Base-by-base conservation (phyloP, 352 stramenopile genomes). In the Globisporangium uncinulatum region DNA sequence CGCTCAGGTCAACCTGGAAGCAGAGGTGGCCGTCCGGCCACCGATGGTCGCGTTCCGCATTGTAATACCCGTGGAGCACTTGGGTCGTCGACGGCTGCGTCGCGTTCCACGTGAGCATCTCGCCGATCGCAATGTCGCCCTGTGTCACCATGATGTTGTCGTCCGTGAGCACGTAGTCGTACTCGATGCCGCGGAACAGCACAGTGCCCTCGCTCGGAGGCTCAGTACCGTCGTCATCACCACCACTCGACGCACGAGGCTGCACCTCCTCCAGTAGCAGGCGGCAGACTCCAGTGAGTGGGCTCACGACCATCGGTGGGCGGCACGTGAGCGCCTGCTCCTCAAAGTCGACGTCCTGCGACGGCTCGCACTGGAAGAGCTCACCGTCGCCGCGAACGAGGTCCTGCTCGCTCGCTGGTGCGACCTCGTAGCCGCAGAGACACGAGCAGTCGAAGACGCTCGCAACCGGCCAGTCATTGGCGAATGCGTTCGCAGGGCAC, bases 41-140 rank as follows among this genome's bases (percentile, higher is more conserved):
- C 6, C 82, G 84, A 47, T 89, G 79, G 48, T 92, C 84, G 11
- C 80, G 71, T 36, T 85, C 81, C 8, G 76, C 65, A 57, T 94
- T 89, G 68, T 86, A 94, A 64, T 94, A 94, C 15, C 83, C 83
- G 53, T 94, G 84, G 15, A 87, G 62, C 32, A 79, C 56, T 4
- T 72, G 69, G 17, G 57, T 62, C 2, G 11, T 32, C 15, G 34
- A 20, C 17, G 14, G 65, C 72, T 6, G 48, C n/a, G 17, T 56
- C 20, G 54, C 49, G 43, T 77, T 62, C 70, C 73, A 82, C 6
- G 61, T 57, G 47, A 76, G 56, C 1, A 79, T 58, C 64, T 86
- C 68, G 21, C 81, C 81, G 53, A 91, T 89, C 14, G 83, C 81
- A 21, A 91, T 65, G 48, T 93, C 83, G 45, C 81, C 81, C 51